Base-by-base conservation (phyloP, 2,329 filamentous ascomycete genomes). In the Alternaria novae-zelandiae region DNA sequence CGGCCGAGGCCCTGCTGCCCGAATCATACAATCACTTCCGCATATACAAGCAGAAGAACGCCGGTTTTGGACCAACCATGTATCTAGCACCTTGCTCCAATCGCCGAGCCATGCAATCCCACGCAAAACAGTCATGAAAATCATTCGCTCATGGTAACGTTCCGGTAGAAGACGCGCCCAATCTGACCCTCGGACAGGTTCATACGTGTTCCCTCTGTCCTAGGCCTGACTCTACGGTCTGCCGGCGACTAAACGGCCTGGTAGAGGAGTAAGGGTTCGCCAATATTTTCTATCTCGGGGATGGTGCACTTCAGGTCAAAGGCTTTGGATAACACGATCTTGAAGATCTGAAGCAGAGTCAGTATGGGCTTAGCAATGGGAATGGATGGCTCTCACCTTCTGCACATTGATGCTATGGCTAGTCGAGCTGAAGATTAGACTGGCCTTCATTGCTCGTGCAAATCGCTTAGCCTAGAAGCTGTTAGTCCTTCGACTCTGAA, bases 401-500 rank as follows among this genome's bases (percentile, higher is more conserved):
- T 99, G 96, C 67, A 99, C 96, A 75, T 99, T 99, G 86, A 99
- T 99, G 81, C 94, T 97, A 83, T 99, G 96, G 80, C 94, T 97
- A 58, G 96, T 99, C 82, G 95, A 98, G 83, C 94, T 97, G 82
- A 99, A 99, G 76, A 99, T 98, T 75, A 99, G 86, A 74, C 93
- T 94, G 64, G 96, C 96, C 74, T 96, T 93, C 96, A 99, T 99
- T 11, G 96, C 96, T 81, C 97, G 97, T 67, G 96, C 96, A 80
- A 98, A 99, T 63, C 96, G 90, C 72, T 95, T 92, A 54, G 95
- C 95, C 92, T 97, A 63, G 6, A 5, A 4, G 5, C 6, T 43
- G 62, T 72, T 28, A 72, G 66, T 30, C 36, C 5, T 49, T 5
- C 23, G 45, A 4, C 20, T 21, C 4, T 20, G 7, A n/a, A 25